phyloP scores from a whole-genome alignment of 2,329 filamentous ascomycete genomes.

The Cadophora gregata region DNA sequence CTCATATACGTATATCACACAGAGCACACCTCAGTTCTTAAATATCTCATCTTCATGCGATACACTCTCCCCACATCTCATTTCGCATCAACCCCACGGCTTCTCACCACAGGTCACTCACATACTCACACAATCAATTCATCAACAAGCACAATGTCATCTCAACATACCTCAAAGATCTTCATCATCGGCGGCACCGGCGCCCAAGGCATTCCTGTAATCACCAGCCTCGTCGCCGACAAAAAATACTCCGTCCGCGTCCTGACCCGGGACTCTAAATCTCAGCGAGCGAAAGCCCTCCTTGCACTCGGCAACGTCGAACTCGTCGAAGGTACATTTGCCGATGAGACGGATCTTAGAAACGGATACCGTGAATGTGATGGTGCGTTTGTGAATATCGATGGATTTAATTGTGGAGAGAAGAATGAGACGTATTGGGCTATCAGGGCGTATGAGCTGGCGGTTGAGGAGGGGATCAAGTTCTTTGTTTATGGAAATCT shows the following conservation, averaged over 20 bases:
- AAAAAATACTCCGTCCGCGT: slow-evolving; percentile 52
- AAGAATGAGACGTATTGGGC: slow-evolving; percentile 58
- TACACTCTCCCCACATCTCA: too few species aligned
- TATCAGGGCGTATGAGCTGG: slow-evolving; percentile 50
- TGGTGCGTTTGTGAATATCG: slow-evolving; percentile 60
- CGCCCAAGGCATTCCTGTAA: slow-evolving; percentile 56
- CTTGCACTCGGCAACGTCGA: slow-evolving; percentile 52
- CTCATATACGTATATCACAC: too few species aligned
- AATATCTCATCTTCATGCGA: too few species aligned
- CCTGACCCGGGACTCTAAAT: slow-evolving; percentile 54
- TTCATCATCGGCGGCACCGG: slow-evolving; percentile 57
- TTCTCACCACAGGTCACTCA: too few species aligned
- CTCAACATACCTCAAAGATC: slow-evolving; percentile 36
- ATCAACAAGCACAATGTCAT: background rate
- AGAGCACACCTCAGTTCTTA: too few species aligned
- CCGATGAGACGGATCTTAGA: slow-evolving; percentile 52
- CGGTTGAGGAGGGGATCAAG: slow-evolving; percentile 51
- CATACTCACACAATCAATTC: too few species aligned
- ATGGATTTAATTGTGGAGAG: slow-evolving; percentile 59
- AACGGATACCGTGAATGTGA: slow-evolving; percentile 52
- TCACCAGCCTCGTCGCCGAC: slow-evolving; percentile 50
- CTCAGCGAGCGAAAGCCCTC: slow-evolving; percentile 50
- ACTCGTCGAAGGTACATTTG: slow-evolving; percentile 54
- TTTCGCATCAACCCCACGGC: too few species aligned
- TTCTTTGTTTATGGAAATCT: slow-evolving; percentile 56